Percentiles rank a stretch among this genome's conserved stretches.
Evolutionary conservation across 768 basidiomycete species (phyloP).

Genomic region (Xerocomellus amylosporus): DNA sequence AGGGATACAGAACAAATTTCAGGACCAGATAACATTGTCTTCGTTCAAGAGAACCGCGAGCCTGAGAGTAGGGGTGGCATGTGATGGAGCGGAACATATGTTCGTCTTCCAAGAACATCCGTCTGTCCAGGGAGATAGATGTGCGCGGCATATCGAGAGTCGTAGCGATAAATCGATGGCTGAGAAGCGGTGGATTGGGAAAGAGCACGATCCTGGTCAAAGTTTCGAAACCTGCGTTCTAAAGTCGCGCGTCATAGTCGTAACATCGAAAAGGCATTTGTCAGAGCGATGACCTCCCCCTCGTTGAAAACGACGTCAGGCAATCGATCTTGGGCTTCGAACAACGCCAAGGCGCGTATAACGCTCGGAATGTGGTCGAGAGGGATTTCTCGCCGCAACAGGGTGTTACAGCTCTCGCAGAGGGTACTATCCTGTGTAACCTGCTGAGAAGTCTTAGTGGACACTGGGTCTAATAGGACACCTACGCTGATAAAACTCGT

Average conservation of each 20-base stretch:
- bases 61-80: too few species aligned
- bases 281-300: slow-evolving; percentile 14
- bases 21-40: not conserved
- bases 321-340: slow-evolving; percentile 13
- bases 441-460: not conserved
- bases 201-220: not conserved
- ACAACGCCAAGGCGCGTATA: slow-evolving; percentile 20
- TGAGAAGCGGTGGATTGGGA: not conserved
- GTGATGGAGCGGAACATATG: not conserved
- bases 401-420: slow-evolving; percentile 12
- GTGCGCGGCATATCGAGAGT: not conserved
- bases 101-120: not conserved
- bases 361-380: slow-evolving; percentile 21
- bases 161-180: not conserved
- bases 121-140: not conserved
- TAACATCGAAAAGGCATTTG: slow-evolving; percentile 22
- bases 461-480: not conserved
- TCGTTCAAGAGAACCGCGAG: not conserved
- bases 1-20: slow-evolving; percentile 6
- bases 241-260: slow-evolving; percentile 5
- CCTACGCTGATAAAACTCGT: slow-evolving; percentile 12
- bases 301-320: slow-evolving; percentile 8
- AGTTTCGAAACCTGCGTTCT: not conserved
- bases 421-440: slow-evolving; percentile 11
- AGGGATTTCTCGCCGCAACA: slow-evolving; percentile 17